Evolutionary conservation across 306 rosid species (phyloP), one percentile per base, ranked within the genome.

Genomic region (Lagenaria siceraria): DNA sequence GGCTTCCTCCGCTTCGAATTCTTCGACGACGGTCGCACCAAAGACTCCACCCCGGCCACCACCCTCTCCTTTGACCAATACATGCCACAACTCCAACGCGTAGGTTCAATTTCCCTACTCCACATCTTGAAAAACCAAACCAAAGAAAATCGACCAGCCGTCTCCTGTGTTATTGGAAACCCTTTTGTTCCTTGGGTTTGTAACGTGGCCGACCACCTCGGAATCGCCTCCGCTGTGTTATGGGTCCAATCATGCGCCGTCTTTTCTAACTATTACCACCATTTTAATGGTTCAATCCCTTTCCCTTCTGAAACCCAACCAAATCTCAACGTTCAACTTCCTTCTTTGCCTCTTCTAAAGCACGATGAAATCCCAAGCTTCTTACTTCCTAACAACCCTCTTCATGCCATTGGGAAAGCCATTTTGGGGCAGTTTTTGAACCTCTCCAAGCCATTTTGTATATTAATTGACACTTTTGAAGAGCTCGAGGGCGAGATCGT

Each of bases 191-290:
- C 90, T 8, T 88, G 91, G 89, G 91, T 81, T 27, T 79, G 85
- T 5, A 85, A 86, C 21, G 79, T 85, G 4, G 86, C 84, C 27
- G 69, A 29, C 10, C 12, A 62, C 10, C 89, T 85, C 1, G 79
- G 84, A 49, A 65, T 90, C 62, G 84, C 92, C 83, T 81, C 77
- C 19, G 89, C 90, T 43, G 79, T 84, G 46, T 87, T 90, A 3
- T 90, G 92, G 96, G 83, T 90, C 6, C 92, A 88, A 60, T 90
- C 96, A 1, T 82, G 87, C 42, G 86, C 96, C 11, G 75, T 74
- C 18, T 85, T 90, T 15, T 56, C 86, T 2, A 31, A 58, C 71
- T 85, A 82, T 58, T 82, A 80, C 42, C 82, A 82, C 53, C 74
- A 29, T n/a, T 46, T 46, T 58, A 49, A 12, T 19, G 24, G 38